Evolutionary conservation across 2,329 filamentous ascomycete genomes (phyloP).

Genomic region (Fusarium subtropicale): DNA sequence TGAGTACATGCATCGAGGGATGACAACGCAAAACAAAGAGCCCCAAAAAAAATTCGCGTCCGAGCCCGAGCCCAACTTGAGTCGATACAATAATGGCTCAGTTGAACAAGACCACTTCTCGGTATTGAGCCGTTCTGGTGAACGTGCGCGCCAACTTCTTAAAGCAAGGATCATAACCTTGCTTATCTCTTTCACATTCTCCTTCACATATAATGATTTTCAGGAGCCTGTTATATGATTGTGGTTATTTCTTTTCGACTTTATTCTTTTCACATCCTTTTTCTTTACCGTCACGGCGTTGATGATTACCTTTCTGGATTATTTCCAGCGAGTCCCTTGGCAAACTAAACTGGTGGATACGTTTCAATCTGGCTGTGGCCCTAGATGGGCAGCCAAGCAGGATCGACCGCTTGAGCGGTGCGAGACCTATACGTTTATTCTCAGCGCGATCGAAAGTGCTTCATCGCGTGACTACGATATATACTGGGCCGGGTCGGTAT

Average conservation of each 20-base stretch:
- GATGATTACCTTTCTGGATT: slow-evolving; percentile 34
- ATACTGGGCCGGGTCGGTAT: slow-evolving; percentile 40
- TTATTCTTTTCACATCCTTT: slow-evolving; percentile 22
- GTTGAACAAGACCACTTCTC: slow-evolving; percentile 11
- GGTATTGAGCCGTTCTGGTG: slow-evolving; percentile 24
- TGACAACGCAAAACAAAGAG: slow-evolving; percentile 31
- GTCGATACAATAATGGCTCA: slow-evolving; percentile 23
- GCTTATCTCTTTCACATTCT: slow-evolving; percentile 13
- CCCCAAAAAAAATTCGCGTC: slow-evolving; percentile 37
- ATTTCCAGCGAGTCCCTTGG: slow-evolving; percentile 40
- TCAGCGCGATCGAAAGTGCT: slow-evolving; percentile 48
- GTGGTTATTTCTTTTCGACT: slow-evolving; percentile 17
- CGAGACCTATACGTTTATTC: slow-evolving; percentile 47
- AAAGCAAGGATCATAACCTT: slow-evolving; percentile 16
- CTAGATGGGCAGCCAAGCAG: slow-evolving; percentile 34
- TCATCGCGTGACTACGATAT: slow-evolving; percentile 44
- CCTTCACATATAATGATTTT: slow-evolving; percentile 44
- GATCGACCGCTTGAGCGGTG: slow-evolving; percentile 26
- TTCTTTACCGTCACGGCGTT: slow-evolving; percentile 41
- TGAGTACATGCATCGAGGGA: slow-evolving; percentile 32
- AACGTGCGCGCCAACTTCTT: slow-evolving; percentile 7
- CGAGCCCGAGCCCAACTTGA: slow-evolving; percentile 30
- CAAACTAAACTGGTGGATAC: slow-evolving; percentile 43
- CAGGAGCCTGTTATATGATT: slow-evolving; percentile 36
- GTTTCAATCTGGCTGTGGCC: slow-evolving; percentile 32